Conservation (phyloP, 352 stramenopile species). For the Phytopythium ostracodes region DNA sequence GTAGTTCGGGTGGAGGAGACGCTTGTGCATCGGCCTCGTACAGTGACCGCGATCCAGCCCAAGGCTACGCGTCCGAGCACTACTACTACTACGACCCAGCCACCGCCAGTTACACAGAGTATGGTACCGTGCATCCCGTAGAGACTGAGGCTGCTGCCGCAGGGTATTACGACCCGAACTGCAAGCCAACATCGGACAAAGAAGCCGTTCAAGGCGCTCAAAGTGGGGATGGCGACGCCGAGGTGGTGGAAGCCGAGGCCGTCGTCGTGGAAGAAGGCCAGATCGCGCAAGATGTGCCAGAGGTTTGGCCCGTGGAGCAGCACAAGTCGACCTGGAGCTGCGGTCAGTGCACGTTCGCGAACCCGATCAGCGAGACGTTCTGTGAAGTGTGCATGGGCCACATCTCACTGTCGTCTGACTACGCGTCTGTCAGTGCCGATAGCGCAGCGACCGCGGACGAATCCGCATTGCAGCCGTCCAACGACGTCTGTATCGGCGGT, state of each 20-base stretch:
- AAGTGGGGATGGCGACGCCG: background rate
- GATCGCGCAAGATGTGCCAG: background rate
- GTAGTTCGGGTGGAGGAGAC: background rate
- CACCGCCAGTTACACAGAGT: background rate
- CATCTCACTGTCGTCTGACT: conserved; percentile 35
- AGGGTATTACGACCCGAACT: background rate
- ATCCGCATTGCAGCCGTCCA: background rate
- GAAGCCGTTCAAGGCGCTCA: background rate
- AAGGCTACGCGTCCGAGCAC: background rate
- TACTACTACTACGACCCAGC: background rate
- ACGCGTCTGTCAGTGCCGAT: background rate
- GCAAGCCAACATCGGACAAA: background rate
- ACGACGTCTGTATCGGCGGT: background rate
- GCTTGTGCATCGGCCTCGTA: too few species aligned
- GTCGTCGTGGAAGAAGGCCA: conserved; percentile 29
- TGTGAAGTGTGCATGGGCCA: conserved; percentile 59
- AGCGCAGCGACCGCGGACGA: background rate
- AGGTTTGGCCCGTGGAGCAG: background rate
- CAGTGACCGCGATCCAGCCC: background rate
- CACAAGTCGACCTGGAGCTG: conserved; percentile 34
- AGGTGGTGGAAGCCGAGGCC: conserved; percentile 36
- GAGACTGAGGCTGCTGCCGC: background rate
- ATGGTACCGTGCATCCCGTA: background rate
- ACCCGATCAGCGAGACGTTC: conserved; percentile 51
- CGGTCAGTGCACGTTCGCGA: conserved; percentile 53